These are phyloP conservation scores for Adiantum capillusveneris DNA, from an alignment of 75 land plant genomes.

Conservation along the genomic window DNA sequence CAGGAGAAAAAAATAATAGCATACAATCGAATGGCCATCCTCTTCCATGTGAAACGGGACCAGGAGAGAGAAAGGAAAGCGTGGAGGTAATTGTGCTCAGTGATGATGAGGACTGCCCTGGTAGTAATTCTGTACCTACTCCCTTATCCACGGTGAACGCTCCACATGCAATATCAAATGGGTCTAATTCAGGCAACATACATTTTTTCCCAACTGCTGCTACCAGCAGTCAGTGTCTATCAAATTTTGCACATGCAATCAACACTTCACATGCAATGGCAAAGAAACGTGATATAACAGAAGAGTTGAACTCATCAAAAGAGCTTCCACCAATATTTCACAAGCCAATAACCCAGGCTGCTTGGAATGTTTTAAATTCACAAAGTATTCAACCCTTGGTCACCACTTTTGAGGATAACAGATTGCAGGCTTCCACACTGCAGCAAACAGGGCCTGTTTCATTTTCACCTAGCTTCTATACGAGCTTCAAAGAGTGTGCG, in stretches of 20 bases:
- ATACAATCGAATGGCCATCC: neutral
- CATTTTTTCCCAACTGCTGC: too few relatives aligned
- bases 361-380: too few relatives aligned
- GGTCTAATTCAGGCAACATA: neutral
- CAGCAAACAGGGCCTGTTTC: neutral
- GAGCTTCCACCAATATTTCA: too few relatives aligned
- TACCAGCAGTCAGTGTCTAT: too few relatives aligned
- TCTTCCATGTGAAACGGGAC: neutral
- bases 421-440: neutral
- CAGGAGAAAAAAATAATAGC: neutral
- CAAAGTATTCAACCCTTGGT: too few relatives aligned
- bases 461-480: neutral
- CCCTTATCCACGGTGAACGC: neutral
- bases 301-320: too few relatives aligned
- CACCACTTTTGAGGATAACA: too few relatives aligned
- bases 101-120: slow-evolving; percentile 14
- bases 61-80: neutral
- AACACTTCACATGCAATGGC: too few relatives aligned
- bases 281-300: too few relatives aligned
- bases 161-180: neutral
- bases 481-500: neutral
- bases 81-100: slow-evolving; percentile 17
- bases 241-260: too few relatives aligned
- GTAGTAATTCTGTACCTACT: neutral
- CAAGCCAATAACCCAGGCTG: too few relatives aligned